Evolutionary conservation across 2,329 filamentous ascomycete species (phyloP), one percentile per base, ranked within the genome.

Genomic region (Diaporthe helianthi): DNA sequence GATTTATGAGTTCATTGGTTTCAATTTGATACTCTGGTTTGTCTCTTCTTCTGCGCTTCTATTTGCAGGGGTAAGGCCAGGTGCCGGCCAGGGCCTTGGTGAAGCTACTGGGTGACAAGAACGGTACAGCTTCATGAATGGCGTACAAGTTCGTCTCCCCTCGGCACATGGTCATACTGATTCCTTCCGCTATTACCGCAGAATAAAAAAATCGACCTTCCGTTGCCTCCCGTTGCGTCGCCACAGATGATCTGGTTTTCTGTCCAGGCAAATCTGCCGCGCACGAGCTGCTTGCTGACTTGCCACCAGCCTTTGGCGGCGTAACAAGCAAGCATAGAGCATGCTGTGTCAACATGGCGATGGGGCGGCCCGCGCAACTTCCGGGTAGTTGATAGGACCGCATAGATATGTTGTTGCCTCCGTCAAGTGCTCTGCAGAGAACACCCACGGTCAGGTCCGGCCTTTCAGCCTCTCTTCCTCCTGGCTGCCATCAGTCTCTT

Each of bases 401-500:
- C 1, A 24, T 26, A 46, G 19, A 13, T 47, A 22, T 41, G 31
- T 46, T n/a, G 15, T 36, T 58, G 52, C 31, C 24, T 54, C 51
- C 65, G 33, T 49, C 46, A 26, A 38, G 44, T 53, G 26, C 61
- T 3, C 22, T 67, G 22, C 2, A 17, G 29, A n/a, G 29, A 24
- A 12, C 13, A 65, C 60, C 33, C 51, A 26, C 46, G 38, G 26
- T 51, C 24, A 22, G 8, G 31, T 26, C 58, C 41, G 12, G 52
- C 68, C 70, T 29, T 73, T 76, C 71, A 73, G 19, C 74, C 69
- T 26, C 75, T 74, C 51, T 74, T 75, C 6, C 75, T 73, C 13
- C 73, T 73, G 26, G 58, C 52, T n/a, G 81, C 78, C 77, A 92
- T 88, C 73, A 97, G 80, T 68, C 90, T 91, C 78, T 95, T 95